These are phyloP conservation scores for Aspergillus egyptiacus DNA, from an alignment of 495 filamentous ascomycete genomes.

Conservation along the genomic window DNA sequence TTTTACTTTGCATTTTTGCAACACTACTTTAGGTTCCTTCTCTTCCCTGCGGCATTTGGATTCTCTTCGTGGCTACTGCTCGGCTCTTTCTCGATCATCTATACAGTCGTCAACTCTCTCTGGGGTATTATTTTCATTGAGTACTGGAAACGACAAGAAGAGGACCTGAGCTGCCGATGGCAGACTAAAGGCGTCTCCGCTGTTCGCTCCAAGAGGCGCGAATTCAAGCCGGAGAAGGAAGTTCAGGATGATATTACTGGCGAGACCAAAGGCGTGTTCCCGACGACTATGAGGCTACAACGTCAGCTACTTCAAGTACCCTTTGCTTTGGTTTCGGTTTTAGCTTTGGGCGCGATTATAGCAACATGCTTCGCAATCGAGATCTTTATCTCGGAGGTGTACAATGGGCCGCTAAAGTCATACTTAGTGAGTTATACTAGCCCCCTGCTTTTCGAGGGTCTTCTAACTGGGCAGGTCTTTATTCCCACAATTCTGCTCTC, in stretches of 20 bases:
- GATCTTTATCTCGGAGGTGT: constrained; percentile 92
- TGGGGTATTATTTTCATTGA: constrained; percentile 92
- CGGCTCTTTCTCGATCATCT: constrained; percentile 77
- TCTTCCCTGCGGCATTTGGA: constrained; percentile 81
- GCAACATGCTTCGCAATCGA: constrained; percentile 88
- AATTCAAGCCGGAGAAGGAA: constrained; percentile 74
- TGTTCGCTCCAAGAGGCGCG: constrained; percentile 67
- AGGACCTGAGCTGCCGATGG: constrained; percentile 87
- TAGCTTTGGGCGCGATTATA: constrained; percentile 73
- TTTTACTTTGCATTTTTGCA: constrained; percentile 97
- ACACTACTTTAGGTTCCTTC: constrained; percentile 80
- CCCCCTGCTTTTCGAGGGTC: background rate
- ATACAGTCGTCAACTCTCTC: constrained; percentile 72
- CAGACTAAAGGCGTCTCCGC: constrained; percentile 80
- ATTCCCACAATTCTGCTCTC: constrained; percentile 82
- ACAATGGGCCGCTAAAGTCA: constrained; percentile 81
- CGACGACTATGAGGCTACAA: constrained; percentile 66
- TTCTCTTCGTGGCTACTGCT: constrained; percentile 75
- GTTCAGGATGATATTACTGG: constrained; percentile 77
- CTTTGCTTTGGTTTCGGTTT: constrained; percentile 68
- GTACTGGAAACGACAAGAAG: constrained; percentile 93
- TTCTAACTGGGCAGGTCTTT: constrained; percentile 60
- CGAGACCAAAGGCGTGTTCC: constrained; percentile 71
- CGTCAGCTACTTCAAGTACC: constrained; percentile 83
- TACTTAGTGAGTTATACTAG: constrained; percentile 56